These are phyloP conservation scores for Chiua virens DNA, from an alignment of 768 basidiomycete genomes.

Conservation along the genomic window DNA sequence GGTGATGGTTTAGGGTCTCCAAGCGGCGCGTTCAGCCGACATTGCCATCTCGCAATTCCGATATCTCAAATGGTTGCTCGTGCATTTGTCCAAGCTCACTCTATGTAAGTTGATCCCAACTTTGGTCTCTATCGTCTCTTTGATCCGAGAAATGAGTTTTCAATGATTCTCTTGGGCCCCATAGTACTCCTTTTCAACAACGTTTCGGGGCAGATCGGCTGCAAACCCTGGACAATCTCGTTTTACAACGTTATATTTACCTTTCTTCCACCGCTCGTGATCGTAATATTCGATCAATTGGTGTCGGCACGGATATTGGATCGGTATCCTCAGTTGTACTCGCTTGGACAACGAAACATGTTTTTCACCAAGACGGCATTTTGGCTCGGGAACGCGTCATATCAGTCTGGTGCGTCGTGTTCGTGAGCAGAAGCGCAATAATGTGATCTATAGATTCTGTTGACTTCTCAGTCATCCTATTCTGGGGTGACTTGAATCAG, in stretches of 20 bases:
- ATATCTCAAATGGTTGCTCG: slow-evolving; percentile 86
- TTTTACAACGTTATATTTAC: slow-evolving; percentile 97
- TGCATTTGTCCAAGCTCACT: slow-evolving; percentile 94
- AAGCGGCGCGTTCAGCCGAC: slow-evolving; percentile 97
- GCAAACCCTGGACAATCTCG: slow-evolving; percentile 98
- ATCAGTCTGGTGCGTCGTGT: slow-evolving; percentile 70
- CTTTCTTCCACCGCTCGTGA: slow-evolving; percentile 92
- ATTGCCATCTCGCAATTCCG: slow-evolving; percentile 98
- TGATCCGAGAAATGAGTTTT: no score
- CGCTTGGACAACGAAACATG: slow-evolving; percentile 88
- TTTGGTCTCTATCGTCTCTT: no score
- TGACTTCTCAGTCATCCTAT: slow-evolving; percentile 84
- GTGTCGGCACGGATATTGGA: slow-evolving; percentile 96
- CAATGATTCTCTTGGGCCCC: no score
- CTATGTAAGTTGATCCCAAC: slow-evolving; percentile 62
- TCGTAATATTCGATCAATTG: slow-evolving; percentile 98
- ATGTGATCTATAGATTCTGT: slow-evolving; percentile 60
- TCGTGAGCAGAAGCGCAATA: neutral
- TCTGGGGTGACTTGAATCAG: slow-evolving; percentile 90
- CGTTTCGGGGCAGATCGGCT: slow-evolving; percentile 97
- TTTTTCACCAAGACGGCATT: slow-evolving; percentile 92
- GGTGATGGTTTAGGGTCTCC: slow-evolving; percentile 69
- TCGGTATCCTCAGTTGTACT: slow-evolving; percentile 95
- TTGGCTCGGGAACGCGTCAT: slow-evolving; percentile 87
- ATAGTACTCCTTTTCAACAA: slow-evolving; percentile 99